Conservation (phyloP, 2,329 filamentous ascomycete genomes). For the Catunica adiposa region DNA sequence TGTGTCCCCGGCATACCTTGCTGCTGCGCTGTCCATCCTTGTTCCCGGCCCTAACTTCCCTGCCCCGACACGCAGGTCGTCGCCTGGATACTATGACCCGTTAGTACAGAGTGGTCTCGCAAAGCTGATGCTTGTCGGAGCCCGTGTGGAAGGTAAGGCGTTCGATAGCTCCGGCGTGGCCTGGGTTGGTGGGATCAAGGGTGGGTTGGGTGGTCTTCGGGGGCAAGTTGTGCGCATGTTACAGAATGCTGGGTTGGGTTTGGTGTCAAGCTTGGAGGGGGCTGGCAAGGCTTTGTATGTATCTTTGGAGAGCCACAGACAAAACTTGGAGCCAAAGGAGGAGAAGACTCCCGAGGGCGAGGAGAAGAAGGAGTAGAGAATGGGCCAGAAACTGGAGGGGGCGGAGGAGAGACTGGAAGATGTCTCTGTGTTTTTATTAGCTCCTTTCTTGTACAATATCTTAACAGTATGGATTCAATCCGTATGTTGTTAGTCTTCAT, state of each 20-base stretch:
- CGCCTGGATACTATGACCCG: conserved; percentile 66
- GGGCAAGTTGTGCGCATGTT: conserved; percentile 68
- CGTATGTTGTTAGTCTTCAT: neutral
- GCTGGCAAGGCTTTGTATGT: conserved; percentile 71
- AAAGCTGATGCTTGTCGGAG: conserved; percentile 76
- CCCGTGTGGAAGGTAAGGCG: conserved; percentile 68
- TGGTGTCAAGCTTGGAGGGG: conserved; percentile 66
- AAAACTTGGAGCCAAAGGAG: conserved; percentile 53
- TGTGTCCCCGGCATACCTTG: conserved; percentile 71
- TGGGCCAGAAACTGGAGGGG: neutral
- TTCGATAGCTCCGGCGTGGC: conserved; percentile 58
- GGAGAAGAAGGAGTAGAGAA: conserved; percentile 8
- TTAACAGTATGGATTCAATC: neutral
- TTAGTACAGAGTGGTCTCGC: conserved; percentile 64
- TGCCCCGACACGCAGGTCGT: conserved; percentile 57
- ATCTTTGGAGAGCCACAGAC: conserved; percentile 67
- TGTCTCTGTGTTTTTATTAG: neutral
- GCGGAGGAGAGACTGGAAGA: neutral
- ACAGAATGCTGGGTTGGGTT: conserved; percentile 58
- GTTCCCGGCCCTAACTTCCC: conserved; percentile 59
- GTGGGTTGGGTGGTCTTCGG: conserved; percentile 64
- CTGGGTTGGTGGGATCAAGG: conserved; percentile 58
- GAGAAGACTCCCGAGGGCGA: conserved; percentile 25
- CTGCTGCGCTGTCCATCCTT: conserved; percentile 63
- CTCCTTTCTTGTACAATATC: neutral